Percentiles rank a stretch among this genome's conserved stretches.
Evolutionary conservation across 495 filamentous ascomycete genomes (phyloP).

Genomic region (Neurospora sp.): DNA sequence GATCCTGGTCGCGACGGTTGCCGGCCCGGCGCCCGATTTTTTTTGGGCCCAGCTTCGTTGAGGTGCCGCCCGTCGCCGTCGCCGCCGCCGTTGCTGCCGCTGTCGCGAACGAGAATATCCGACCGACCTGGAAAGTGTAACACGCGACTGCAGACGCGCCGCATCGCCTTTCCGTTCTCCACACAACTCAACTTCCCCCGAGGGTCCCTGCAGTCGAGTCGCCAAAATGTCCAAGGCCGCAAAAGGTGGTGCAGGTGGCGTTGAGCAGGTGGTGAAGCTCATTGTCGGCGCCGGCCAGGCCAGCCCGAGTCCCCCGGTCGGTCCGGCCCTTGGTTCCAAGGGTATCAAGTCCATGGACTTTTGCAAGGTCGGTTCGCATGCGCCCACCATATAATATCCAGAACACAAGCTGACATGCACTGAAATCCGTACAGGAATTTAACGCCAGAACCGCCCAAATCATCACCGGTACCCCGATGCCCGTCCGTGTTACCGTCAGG

Average conservation of each 20-base stretch:
- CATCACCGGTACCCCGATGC: conserved; percentile 73
- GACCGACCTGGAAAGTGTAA: not conserved
- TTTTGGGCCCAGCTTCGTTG: not conserved
- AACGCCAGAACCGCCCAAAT: conserved; percentile 91
- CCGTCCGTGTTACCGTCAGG: conserved; percentile 81
- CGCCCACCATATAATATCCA: not conserved
- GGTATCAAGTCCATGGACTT: conserved; percentile 99
- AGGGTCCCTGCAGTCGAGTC: not conserved
- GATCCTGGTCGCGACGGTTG: not conserved
- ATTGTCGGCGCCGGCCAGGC: conserved; percentile 98
- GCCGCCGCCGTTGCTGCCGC: not conserved
- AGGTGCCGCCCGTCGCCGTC: not conserved
- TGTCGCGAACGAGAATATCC: not conserved
- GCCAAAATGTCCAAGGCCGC: conserved; percentile 69
- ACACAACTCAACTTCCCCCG: not conserved
- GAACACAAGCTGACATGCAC: not conserved
- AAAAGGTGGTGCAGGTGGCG: conserved; percentile 41
- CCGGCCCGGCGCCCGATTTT: not conserved
- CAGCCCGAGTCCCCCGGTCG: conserved; percentile 91
- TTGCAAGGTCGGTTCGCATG: conserved; percentile 65
- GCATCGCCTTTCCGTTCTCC: not conserved
- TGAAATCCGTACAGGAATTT: conserved; percentile 62
- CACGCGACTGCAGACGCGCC: not conserved
- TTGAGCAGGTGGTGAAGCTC: conserved; percentile 88
- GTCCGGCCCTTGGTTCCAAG: conserved; percentile 92